Percentiles rank a stretch among this genome's conserved stretches.
Conservation (phyloP, 192 early-diverging fungal genomes). For the Rhizophagus sp. region DNA sequence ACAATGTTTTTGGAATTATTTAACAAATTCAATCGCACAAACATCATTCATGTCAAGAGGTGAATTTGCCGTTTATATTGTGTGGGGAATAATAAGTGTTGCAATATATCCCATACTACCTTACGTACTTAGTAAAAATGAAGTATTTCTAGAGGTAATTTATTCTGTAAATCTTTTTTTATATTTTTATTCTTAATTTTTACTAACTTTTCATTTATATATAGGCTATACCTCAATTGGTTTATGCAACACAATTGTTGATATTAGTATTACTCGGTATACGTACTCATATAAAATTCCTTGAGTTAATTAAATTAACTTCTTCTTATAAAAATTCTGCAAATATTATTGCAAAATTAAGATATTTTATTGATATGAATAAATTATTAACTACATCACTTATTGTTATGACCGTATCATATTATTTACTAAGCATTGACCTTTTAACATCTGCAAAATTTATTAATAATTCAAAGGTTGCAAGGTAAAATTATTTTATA, state of each 20-base stretch:
- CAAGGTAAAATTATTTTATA: background rate
- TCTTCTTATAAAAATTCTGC: background rate
- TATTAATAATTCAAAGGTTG: conserved; percentile 1
- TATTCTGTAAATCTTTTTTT: background rate
- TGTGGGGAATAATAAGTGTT: conserved; percentile 31
- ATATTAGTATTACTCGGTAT: conserved; percentile 28
- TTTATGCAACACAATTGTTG: conserved; percentile 27
- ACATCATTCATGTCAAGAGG: conserved; percentile 35
- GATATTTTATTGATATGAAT: conserved; percentile 28
- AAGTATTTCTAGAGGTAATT: conserved; percentile 22
- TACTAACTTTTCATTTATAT: background rate
- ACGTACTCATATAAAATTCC: conserved; percentile 33
- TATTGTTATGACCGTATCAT: background rate
- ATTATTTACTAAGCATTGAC: conserved; percentile 1
- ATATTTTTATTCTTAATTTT: background rate
- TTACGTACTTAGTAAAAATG: conserved; percentile 26
- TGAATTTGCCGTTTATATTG: conserved; percentile 37
- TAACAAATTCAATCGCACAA: conserved; percentile 33
- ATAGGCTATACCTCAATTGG: conserved; percentile 32
- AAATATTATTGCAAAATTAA: conserved; percentile 8
- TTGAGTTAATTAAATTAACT: conserved; percentile 23
- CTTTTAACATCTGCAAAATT: background rate
- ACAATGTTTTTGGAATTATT: conserved; percentile 44
- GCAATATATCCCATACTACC: conserved; percentile 35
- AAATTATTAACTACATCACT: conserved; percentile 5